Percentiles rank a stretch among this genome's conserved stretches.
These are phyloP conservation scores for Myxozyma monticola DNA, from an alignment of 805 yeast genomes.

Conservation along the genomic window DNA sequence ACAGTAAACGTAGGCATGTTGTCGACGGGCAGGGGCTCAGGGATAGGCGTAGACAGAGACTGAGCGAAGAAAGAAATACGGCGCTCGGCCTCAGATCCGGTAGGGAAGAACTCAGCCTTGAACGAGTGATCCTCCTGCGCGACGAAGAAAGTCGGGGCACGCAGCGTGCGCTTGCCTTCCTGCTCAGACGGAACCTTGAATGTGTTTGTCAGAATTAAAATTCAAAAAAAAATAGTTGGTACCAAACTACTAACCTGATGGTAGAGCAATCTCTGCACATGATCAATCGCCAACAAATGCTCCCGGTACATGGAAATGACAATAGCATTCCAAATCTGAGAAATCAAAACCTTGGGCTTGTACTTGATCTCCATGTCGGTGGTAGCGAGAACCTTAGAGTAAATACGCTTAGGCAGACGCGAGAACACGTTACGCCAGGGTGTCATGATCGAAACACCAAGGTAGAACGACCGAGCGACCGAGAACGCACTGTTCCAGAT, in stretches of 20 bases:
- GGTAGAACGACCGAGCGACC: slow-evolving; percentile 95
- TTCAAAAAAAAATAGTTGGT: not conserved
- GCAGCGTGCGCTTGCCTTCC: slow-evolving; percentile 96
- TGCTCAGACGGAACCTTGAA: slow-evolving; percentile 84
- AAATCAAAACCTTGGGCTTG: slow-evolving; percentile 95
- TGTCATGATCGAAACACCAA: slow-evolving; percentile 97
- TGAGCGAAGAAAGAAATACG: slow-evolving; percentile 99
- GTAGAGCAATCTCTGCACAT: slow-evolving; percentile 93
- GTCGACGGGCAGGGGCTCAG: slow-evolving; percentile 98
- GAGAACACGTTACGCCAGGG: slow-evolving; percentile 99
- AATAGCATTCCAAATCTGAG: slow-evolving; percentile 99
- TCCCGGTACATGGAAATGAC: slow-evolving; percentile 99
- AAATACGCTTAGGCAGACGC: slow-evolving; percentile 97
- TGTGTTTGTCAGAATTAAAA: not conserved
- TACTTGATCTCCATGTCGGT: slow-evolving; percentile 99
- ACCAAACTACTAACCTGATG: slow-evolving; percentile 70
- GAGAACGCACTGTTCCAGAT: slow-evolving; percentile 92
- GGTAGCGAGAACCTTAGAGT: slow-evolving; percentile 95
- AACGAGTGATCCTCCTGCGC: slow-evolving; percentile 94
- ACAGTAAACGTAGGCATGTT: slow-evolving; percentile 99
- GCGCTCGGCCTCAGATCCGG: slow-evolving; percentile 97
- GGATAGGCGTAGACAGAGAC: slow-evolving; percentile 96
- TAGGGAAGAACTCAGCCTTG: slow-evolving; percentile 96
- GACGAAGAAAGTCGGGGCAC: slow-evolving; percentile 98
- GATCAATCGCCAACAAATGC: slow-evolving; percentile 96